Evolutionary conservation across 495 filamentous ascomycete genomes (phyloP).

Genomic region (Penicillium malachiteum): DNA sequence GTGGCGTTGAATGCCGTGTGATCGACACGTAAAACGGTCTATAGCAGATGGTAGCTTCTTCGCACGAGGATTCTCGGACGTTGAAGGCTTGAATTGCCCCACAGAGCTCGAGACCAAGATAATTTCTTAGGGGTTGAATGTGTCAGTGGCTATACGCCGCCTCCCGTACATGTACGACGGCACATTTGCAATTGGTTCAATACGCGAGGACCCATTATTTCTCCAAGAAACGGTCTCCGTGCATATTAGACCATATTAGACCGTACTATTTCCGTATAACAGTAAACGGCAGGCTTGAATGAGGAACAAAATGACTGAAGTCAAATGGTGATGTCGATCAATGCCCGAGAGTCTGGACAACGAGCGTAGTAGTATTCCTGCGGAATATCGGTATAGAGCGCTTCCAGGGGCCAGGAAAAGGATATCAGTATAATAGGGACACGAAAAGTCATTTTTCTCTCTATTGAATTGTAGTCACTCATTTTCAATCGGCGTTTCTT

Average conservation of each 20-base stretch:
- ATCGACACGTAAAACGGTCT: constrained; percentile 17
- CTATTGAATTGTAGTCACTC: constrained; percentile 1
- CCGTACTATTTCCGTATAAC: not conserved
- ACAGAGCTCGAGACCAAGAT: not conserved
- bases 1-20: constrained; percentile 8
- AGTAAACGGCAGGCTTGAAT: not conserved
- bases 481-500: constrained; percentile 2
- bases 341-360: not conserved
- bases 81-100: not conserved
- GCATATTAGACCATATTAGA: too few species aligned
- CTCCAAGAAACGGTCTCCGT: not conserved
- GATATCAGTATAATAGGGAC: constrained; percentile 8
- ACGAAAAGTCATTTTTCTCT: not conserved
- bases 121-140: not conserved
- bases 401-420: not conserved
- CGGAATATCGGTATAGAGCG: not conserved
- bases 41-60: not conserved
- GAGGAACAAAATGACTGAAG: not conserved
- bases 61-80: constrained; percentile 1
- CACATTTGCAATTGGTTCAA: not conserved
- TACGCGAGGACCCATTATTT: not conserved
- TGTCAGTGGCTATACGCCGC: not conserved
- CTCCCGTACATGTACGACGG: not conserved
- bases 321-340: constrained; percentile 5
- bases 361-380: not conserved